Evolutionary conservation across 2,329 filamentous ascomycete genomes (phyloP).

Genomic region (Colletotrichum sp.): DNA sequence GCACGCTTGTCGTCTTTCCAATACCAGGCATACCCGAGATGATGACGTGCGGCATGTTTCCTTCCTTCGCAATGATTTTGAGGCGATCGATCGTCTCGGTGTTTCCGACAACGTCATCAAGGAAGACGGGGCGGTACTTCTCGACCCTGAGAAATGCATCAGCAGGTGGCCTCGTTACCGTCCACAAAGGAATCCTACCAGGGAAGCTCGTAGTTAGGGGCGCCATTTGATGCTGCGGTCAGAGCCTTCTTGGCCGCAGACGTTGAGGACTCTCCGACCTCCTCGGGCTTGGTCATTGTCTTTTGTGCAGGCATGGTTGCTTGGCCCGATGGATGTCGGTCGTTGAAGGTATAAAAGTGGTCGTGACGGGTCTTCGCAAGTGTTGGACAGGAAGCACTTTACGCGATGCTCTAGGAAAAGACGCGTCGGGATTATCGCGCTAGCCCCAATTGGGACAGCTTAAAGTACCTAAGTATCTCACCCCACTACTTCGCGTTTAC

Average conservation of each 20-base stretch:
- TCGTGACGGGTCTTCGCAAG: no score
- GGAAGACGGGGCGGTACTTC: conserved; percentile 93
- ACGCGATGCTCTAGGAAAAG: no score
- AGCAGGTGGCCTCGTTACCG: neutral
- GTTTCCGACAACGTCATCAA: conserved; percentile 97
- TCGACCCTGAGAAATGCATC: conserved; percentile 75
- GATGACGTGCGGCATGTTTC: conserved; percentile 99
- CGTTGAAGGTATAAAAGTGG: no score
- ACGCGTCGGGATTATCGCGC: no score
- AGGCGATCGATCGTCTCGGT: conserved; percentile 96
- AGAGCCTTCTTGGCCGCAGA: conserved; percentile 63
- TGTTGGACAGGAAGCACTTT: no score
- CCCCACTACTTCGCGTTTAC: no score
- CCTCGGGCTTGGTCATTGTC: conserved; percentile 54
- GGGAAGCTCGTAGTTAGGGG: conserved; percentile 74
- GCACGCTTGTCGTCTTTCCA: conserved; percentile 94
- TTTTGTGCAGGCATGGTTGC: conserved; percentile 35
- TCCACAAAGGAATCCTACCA: conserved; percentile 58
- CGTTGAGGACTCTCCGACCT: conserved; percentile 65
- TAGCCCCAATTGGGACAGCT: no score
- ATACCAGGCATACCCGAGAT: conserved; percentile 99
- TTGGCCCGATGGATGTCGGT: neutral
- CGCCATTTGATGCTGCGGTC: conserved; percentile 53
- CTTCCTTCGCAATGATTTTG: conserved; percentile 98
- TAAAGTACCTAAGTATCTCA: no score